Percentiles rank a stretch among this genome's conserved stretches.
These are phyloP conservation scores for Plasmodium gonderi DNA, from an alignment of 169 alveolate species.

Conservation along the genomic window DNA sequence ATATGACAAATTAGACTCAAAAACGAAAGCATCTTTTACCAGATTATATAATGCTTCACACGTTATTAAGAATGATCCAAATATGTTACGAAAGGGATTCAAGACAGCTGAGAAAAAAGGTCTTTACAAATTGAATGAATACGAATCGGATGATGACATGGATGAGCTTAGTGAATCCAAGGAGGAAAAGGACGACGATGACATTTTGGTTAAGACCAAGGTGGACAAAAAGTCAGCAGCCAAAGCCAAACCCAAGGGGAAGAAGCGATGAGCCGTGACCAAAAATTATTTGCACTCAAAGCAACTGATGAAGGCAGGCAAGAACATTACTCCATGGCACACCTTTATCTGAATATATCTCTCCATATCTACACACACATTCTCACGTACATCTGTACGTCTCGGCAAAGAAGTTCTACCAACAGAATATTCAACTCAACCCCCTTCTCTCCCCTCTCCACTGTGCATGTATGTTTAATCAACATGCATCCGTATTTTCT, in stretches of 20 bases:
- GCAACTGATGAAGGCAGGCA: not conserved
- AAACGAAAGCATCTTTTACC: conserved; percentile 79
- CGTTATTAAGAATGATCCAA: conserved; percentile 68
- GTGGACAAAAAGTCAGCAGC: conserved; percentile 21
- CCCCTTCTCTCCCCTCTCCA: not conserved
- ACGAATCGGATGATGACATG: conserved; percentile 57
- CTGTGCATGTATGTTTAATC: too few species aligned
- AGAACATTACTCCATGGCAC: not conserved
- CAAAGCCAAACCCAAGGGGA: conserved; percentile 4
- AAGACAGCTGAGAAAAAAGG: conserved; percentile 39
- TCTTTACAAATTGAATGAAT: conserved; percentile 26
- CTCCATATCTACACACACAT: too few species aligned
- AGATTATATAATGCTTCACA: conserved; percentile 56
- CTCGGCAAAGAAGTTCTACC: too few species aligned
- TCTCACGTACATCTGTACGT: too few species aligned
- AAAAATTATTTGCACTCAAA: too few species aligned
- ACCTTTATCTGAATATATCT: too few species aligned
- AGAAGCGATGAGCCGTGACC: not conserved
- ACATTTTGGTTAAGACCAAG: conserved; percentile 20
- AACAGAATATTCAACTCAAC: too few species aligned
- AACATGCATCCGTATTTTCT: not conserved
- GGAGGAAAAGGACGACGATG: conserved; percentile 64
- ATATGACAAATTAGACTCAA: conserved; percentile 80
- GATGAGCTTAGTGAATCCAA: conserved; percentile 63
- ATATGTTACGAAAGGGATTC: conserved; percentile 21